Evolutionary conservation across 106 monocot species (phyloP).

Genomic region (Platanthera guangdongensis): DNA sequence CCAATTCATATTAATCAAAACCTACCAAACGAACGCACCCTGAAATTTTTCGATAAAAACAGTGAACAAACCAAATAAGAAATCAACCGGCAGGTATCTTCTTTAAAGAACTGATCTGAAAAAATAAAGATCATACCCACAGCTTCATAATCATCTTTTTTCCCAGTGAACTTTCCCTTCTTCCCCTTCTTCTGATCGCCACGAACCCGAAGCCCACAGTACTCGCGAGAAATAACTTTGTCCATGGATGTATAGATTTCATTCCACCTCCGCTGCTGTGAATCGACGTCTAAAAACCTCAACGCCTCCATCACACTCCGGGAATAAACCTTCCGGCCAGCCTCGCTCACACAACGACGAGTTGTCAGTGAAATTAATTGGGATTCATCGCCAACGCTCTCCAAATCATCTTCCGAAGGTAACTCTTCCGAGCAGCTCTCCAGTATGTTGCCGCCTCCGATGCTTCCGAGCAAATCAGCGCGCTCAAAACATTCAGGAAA

Average conservation of each 20-base stretch:
- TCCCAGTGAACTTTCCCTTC: not conserved
- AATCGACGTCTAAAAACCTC: constrained; percentile 18
- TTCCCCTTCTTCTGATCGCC: constrained; percentile 7
- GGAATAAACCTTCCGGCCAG: constrained; percentile 20
- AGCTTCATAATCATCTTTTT: not conserved
- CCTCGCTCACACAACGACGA: not conserved
- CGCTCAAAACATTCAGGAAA: too few relatives aligned
- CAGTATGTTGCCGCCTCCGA: not conserved
- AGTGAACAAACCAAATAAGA: not conserved
- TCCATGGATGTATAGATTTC: constrained; percentile 29
- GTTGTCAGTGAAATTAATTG: not conserved
- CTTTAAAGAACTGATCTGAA: not conserved
- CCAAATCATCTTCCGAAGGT: not conserved
- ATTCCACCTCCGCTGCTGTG: constrained; percentile 34
- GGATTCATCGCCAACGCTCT: not conserved
- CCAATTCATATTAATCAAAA: too few relatives aligned
- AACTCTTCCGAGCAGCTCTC: not conserved
- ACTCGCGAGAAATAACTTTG: constrained; percentile 18
- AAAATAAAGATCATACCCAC: not conserved
- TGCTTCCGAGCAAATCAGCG: not conserved
- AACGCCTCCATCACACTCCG: constrained; percentile 39
- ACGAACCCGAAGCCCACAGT: constrained; percentile 17
- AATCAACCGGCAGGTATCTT: not conserved
- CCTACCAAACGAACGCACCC: too few relatives aligned
- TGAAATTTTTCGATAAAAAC: not conserved